These are phyloP conservation scores for Rhynchospora breviuscula DNA, from an alignment of 176 grass and related monocot genomes.

Conservation along the genomic window DNA sequence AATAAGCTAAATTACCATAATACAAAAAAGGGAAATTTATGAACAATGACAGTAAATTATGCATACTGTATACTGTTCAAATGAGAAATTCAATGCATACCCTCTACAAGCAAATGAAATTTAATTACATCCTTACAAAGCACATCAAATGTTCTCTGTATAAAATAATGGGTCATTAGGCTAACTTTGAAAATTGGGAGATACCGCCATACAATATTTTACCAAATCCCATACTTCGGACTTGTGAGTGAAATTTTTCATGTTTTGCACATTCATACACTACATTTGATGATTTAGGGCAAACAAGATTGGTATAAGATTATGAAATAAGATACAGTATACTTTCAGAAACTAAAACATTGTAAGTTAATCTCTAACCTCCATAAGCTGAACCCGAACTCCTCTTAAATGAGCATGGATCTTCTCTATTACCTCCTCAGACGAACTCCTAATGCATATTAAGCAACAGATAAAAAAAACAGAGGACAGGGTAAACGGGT, in stretches of 20 bases:
- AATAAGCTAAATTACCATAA: background rate
- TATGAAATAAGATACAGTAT: background rate
- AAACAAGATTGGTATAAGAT: background rate
- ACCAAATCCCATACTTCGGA: background rate
- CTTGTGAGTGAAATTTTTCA: background rate
- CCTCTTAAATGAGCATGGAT: constrained; percentile 24
- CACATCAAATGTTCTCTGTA: background rate
- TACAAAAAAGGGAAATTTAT: background rate
- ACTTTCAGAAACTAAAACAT: background rate
- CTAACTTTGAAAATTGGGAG: background rate
- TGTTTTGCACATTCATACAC: constrained; percentile 10
- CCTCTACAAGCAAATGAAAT: background rate
- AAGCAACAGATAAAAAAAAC: background rate
- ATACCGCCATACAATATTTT: background rate
- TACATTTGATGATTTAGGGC: background rate
- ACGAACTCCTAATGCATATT: constrained; percentile 15
- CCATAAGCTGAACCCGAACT: constrained; percentile 21
- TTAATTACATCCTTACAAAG: background rate
- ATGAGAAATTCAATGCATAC: background rate
- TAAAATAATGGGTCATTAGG: background rate
- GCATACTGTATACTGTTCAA: background rate
- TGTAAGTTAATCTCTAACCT: constrained; percentile 12
- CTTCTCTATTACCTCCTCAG: constrained; percentile 26
- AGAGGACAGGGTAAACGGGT: background rate
- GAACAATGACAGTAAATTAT: background rate